Evolutionary conservation across 139 green algal species (phyloP), one percentile per base, ranked within the genome.

Genomic region (Picochlorum sp.): DNA sequence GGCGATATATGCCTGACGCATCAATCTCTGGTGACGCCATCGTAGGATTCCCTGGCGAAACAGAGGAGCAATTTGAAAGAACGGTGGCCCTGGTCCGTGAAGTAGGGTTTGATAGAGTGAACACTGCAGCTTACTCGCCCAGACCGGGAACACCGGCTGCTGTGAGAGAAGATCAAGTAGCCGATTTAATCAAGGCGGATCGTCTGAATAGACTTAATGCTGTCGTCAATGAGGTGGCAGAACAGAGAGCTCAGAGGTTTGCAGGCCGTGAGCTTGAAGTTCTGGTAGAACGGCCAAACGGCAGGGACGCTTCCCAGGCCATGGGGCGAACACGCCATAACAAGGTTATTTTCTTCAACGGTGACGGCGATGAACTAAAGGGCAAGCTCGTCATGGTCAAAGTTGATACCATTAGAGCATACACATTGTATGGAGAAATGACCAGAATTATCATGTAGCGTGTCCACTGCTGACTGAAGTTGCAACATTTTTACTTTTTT

Each of bases 21-120:
- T 87, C 79, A 30, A 77, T 97, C 63, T 89, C 69, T 50, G 86
- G 90, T 2, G 90, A 97, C 58, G 86, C 80, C 16, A 97, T 97
- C 57, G 90, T 97, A 18, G 90, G 90, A n/a, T 97, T 96, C 70
- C 90, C 90, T 41, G 86, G 85, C 52, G 88, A 96, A 79, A 96
- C 83, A 7, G 90, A 97, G 77, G 90, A 97, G 77, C 87, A 96
- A 77, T 97, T 95, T 65, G 41, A 84, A 59, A 44, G 69, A 29
- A 97, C 90, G 12, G 72, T 94, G 62, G 41, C 35, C 5, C 66
- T 97, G 40, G 84, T 96, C 47, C 63, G 80, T 18, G 81, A 92
- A 65, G 73, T 96, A 3, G 82, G 82, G 31, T 96, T 98, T 72
- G 90, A 98, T 84, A 72, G 82, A 3, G 90, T 97, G 58, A 96